Evolutionary conservation across 345 rosid species (phyloP).

Genomic region (Citrus australasica): DNA sequence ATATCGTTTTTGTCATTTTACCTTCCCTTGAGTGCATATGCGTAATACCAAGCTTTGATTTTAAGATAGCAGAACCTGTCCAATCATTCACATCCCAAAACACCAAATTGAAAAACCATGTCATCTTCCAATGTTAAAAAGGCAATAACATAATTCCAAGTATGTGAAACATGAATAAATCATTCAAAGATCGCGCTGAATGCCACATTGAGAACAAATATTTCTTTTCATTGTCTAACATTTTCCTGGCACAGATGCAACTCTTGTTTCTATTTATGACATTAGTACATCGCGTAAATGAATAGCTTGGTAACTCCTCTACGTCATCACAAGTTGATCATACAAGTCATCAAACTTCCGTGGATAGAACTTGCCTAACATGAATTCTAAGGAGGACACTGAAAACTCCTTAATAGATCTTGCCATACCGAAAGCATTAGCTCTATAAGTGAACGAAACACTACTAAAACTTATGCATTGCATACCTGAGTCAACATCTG

Average conservation of each 20-base stretch:
- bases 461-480: background rate
- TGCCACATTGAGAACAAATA: background rate
- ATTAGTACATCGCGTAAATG: background rate
- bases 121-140: background rate
- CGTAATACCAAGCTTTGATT: background rate
- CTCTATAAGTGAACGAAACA: background rate
- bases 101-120: background rate
- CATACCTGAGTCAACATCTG: slow-evolving; percentile 20
- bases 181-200: background rate
- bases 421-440: background rate
- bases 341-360: background rate
- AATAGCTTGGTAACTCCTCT: background rate
- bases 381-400: background rate
- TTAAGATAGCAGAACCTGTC: background rate
- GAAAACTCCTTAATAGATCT: background rate
- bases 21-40: background rate
- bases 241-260: background rate
- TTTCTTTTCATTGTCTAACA: background rate
- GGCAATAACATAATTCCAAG: background rate
- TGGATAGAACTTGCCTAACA: background rate
- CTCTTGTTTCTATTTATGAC: background rate
- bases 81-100: background rate
- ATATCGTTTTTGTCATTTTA: too few relatives aligned
- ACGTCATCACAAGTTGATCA: background rate
- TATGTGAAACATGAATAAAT: background rate